Base-by-base conservation (phyloP, 2,329 filamentous ascomycete species). In the Fusarium penzigii region DNA sequence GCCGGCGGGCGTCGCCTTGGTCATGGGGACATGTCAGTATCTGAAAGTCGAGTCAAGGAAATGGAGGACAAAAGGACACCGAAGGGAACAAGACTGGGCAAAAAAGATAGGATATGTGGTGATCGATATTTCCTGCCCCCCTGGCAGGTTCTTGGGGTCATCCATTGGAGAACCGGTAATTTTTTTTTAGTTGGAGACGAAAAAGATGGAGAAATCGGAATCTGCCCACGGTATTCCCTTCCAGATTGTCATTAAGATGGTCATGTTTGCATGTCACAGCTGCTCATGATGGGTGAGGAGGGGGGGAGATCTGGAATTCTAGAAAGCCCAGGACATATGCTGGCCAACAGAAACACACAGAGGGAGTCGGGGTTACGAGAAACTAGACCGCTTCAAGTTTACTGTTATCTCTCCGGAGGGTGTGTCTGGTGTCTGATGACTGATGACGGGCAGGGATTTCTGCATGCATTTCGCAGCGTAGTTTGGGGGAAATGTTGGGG, bases 21-120 rank as follows among this genome's bases (percentile, higher is more conserved):
- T 8, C 39, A 17, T 10, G 11, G 1, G 11, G 38, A 38, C 17
- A 14, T 17, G n/a, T 40, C n/a, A 29, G 14, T 11, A 14, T 20
- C 39, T 4, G 7, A 25, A 25, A 25, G 20, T 5, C 42, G n/a
- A 17, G 17, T 34, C 32, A 25, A 39, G 17, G 6, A 38, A 29
- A 16, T 40, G 17, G 13, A 12, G 29, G 17, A 45, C 25, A 13
- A 14, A 39, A 51, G 16, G 46, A 46, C 6, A 39, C 34, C 14
- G 47, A 25, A 25, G 39, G 54, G 48, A 65, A 64, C 47, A 39
- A 40, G 34, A 47, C 42, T 49, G 49, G 54, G 59, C 55, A 59
- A 64, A 63, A 65, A 65, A 65, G 47, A 65, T 65, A 65, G 63
- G 63, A 55, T 46, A 52, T 51, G 51, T 59, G 46, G 32, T 36